Evolutionary conservation across 2,329 filamentous ascomycete genomes (phyloP), one percentile per base, ranked within the genome.

Genomic region (Diaporthe aspalathi): DNA sequence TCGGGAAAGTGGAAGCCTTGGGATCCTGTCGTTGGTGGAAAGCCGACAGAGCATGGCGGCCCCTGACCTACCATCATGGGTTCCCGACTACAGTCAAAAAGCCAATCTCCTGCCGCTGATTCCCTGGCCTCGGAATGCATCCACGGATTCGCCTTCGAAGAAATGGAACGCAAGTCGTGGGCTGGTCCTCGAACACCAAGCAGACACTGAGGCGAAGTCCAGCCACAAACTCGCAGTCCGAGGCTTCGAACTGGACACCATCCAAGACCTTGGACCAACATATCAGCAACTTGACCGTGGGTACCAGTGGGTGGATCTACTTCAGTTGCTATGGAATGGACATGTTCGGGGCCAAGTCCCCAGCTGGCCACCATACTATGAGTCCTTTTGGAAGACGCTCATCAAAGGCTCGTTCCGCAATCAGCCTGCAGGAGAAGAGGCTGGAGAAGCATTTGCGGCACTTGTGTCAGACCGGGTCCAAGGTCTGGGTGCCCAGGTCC

Each of bases 151-250:
- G 6, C 22, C 14, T 9, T 20, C 38, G 12, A 29, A 27, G 20
- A 60, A 16, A 29, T 60, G 56, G 56, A 60, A 60, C n/a, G 7
- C 56, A 14, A 29, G 56, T 29, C 56, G 22, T 11, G 56, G 56
- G 22, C 38, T 60, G 22, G 5, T 2, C 16, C 27, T 45, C 22
- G 8, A 40, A 3, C 6, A 2, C 22, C 22, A n/a, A 17, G 20
- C 12, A 29, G 22, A 29, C 16, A 12, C 4, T 11, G 24, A 27
- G 1, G 9, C 14, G 6, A 60, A 12, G 3, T 12, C 4, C 56
- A 45, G 38, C 38, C 38, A 8, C 2, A 60, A n/a, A 7, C 22
- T 60, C 16, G 6, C 14, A 22, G 38, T 60, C 22, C 38, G 29
- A 17, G 56, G 56, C 12, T 45, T 60, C 24, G 16, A n/a, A 43